Evolutionary conservation across 768 basidiomycete species (phyloP).

Genomic region (Thelephora ganbajun): DNA sequence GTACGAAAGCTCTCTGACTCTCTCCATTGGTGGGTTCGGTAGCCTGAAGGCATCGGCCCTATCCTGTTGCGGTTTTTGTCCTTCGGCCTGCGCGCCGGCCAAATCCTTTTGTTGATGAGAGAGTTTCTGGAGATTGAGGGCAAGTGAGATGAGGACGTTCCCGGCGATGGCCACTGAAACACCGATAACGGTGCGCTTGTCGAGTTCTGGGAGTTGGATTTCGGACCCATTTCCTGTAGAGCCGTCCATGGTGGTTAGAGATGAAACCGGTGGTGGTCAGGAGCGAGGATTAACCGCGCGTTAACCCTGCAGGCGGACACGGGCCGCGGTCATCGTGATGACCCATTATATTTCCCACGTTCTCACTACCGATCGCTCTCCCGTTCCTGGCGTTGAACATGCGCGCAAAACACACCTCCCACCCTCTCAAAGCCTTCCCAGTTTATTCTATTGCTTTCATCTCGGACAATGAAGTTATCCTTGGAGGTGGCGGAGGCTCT

Average conservation of each 20-base stretch:
- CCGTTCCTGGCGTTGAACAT: constrained; percentile 25
- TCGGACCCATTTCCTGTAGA: neutral
- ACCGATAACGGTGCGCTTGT: constrained; percentile 49
- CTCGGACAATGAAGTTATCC: constrained; percentile 51
- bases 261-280: neutral
- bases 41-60: neutral
- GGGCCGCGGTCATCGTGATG: neutral
- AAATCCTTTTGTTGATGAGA: constrained; percentile 63
- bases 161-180: constrained; percentile 75
- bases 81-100: constrained; percentile 8
- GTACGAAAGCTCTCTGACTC: constrained; percentile 1
- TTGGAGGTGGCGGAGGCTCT: constrained; percentile 87
- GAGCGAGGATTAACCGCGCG: neutral
- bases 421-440: constrained; percentile 72
- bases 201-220: constrained; percentile 40
- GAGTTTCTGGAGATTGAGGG: constrained; percentile 86
- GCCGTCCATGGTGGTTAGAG: neutral
- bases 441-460: constrained; percentile 81
- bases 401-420: constrained; percentile 67
- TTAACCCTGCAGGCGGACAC: neutral
- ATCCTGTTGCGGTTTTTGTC: neutral
- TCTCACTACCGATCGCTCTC: neutral
- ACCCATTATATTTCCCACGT: neutral
- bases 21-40: constrained; percentile 2
- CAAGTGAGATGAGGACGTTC: constrained; percentile 80